phyloP scores from a whole-genome alignment of 1,284 basidiomycete genomes.

The Chalciporus piperatoides region DNA sequence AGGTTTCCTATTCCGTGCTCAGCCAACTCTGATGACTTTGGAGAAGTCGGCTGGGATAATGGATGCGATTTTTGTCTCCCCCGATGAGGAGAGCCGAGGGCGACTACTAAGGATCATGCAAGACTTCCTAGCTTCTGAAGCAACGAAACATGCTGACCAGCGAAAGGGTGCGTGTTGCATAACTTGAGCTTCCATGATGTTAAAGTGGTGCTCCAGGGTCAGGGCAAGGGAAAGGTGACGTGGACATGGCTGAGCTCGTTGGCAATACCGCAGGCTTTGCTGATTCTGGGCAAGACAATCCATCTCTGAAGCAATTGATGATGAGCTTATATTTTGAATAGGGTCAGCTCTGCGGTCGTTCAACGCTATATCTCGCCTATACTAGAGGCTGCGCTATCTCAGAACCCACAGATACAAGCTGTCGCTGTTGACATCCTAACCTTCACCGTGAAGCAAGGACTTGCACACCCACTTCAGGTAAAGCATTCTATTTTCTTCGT shows the following conservation, averaged over 20 bases:
- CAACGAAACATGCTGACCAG: slow-evolving; percentile 65
- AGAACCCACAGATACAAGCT: slow-evolving; percentile 67
- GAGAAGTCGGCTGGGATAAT: slow-evolving; percentile 80
- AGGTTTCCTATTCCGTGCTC: slow-evolving; percentile 91
- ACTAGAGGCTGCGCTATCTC: slow-evolving; percentile 75
- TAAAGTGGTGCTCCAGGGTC: slow-evolving; percentile 24
- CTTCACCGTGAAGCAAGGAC: slow-evolving; percentile 91
- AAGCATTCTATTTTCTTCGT: slow-evolving; percentile 13
- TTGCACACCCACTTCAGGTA: slow-evolving; percentile 91
- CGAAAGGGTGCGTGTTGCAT: slow-evolving; percentile 51
- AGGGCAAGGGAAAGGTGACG: slow-evolving; percentile 46
- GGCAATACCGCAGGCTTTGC: slow-evolving; percentile 94
- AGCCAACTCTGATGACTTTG: slow-evolving; percentile 84
- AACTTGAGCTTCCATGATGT: neutral
- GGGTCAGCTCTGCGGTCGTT: slow-evolving; percentile 89
- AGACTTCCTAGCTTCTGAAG: slow-evolving; percentile 83
- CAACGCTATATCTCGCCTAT: slow-evolving; percentile 89
- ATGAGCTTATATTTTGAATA: slow-evolving; percentile 30
- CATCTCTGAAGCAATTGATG: neutral
- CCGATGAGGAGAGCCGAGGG: slow-evolving; percentile 67
- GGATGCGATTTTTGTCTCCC: slow-evolving; percentile 77
- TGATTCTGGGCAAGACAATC: slow-evolving; percentile 75
- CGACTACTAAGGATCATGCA: slow-evolving; percentile 85
- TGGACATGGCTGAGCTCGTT: slow-evolving; percentile 89
- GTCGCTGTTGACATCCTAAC: slow-evolving; percentile 88